phyloP scores from a whole-genome alignment of 177 flowering plant species.

The Vitis hybrid region DNA sequence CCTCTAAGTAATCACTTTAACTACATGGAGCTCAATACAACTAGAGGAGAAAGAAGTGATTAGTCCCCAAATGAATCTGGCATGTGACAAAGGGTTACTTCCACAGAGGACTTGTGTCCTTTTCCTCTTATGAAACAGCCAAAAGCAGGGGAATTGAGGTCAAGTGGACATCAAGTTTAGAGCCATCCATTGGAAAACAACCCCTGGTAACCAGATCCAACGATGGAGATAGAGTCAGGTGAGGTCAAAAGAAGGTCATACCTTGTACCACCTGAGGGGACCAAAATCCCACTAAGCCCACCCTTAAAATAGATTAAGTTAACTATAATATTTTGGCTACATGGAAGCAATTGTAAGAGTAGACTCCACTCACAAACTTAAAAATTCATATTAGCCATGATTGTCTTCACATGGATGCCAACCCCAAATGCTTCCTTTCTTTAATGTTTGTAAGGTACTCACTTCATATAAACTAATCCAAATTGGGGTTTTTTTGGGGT shows the following conservation, averaged over 20 bases:
- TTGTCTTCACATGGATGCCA: constrained; percentile 45
- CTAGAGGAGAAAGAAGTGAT: constrained; percentile 1
- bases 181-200: constrained; percentile 7
- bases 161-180: constrained; percentile 10
- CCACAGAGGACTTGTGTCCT: constrained; percentile 23
- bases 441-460: constrained; percentile 7
- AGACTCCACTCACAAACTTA: constrained; percentile 22
- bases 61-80: constrained; percentile 8
- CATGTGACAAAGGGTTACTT: constrained; percentile 7
- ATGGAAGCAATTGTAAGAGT: constrained; percentile 12
- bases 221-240: constrained; percentile 12
- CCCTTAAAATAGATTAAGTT: not conserved
- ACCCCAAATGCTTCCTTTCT: constrained; percentile 13
- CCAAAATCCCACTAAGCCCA: constrained; percentile 37
- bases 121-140: not conserved
- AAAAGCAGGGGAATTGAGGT: constrained; percentile 7
- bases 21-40: not conserved
- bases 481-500: constrained; percentile 3
- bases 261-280: constrained; percentile 22
- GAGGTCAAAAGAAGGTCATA: constrained; percentile 19
- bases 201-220: constrained; percentile 19
- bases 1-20: not conserved
- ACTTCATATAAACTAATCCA: constrained; percentile 9
- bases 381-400: constrained; percentile 26
- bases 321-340: constrained; percentile 11